phyloP scores from a whole-genome alignment of 2,329 filamentous ascomycete species.

The Trichoderma oligosporum region DNA sequence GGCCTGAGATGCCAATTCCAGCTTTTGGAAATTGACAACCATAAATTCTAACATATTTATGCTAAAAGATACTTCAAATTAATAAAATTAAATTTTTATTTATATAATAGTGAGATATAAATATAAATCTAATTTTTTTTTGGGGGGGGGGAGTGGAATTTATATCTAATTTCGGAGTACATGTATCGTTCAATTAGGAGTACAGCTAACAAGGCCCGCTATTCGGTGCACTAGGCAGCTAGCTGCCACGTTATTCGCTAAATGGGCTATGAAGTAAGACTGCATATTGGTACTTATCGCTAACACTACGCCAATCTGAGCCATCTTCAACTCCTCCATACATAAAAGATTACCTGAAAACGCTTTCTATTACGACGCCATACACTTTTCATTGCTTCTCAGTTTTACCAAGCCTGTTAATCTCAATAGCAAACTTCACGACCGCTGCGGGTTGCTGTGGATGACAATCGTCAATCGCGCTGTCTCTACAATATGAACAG shows the following conservation, averaged over 20 bases:
- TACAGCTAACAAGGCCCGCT: slow-evolving; percentile 6
- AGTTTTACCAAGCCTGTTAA: background rate
- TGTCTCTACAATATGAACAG: slow-evolving; percentile 61
- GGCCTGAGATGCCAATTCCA: too few species aligned
- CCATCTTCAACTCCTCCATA: background rate
- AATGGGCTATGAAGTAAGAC: slow-evolving; percentile 7
- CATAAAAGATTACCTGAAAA: background rate
- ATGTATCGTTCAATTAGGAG: too few species aligned
- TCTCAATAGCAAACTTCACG: background rate
- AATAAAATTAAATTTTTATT: too few species aligned
- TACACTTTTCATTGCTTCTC: background rate
- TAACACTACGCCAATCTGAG: slow-evolving; percentile 1
- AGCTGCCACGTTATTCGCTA: slow-evolving; percentile 16
- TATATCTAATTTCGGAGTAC: background rate
- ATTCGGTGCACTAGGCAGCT: slow-evolving; percentile 9
- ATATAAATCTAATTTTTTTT: background rate
- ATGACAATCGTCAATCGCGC: background rate
- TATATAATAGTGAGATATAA: too few species aligned
- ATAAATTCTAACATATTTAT: too few species aligned
- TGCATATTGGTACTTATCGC: background rate
- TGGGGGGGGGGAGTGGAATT: background rate
- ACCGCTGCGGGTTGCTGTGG: background rate
- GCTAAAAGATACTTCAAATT: too few species aligned
- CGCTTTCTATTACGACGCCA: background rate
- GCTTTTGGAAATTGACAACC: too few species aligned